A percentile compares a stretch with the other conserved stretches of the same genome.
Conservation (phyloP, 2,329 filamentous ascomycete species). For the Bipolaris zeicola region DNA sequence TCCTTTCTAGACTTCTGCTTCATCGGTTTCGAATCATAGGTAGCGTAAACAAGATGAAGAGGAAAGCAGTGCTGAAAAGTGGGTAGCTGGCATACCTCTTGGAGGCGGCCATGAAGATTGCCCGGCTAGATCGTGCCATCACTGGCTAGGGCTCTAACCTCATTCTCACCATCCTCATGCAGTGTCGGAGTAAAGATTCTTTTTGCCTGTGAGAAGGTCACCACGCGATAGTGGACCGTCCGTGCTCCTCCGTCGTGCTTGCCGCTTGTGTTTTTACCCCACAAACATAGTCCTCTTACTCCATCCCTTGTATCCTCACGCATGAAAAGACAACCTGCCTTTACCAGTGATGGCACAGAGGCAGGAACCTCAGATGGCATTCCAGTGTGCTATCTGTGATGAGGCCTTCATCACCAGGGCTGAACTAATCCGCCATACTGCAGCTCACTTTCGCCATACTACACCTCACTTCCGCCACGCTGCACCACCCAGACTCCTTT, state of each 20-base stretch:
- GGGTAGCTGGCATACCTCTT: no score
- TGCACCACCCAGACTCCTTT: constrained; percentile 2
- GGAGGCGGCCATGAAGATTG: no score
- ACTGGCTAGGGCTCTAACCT: no score
- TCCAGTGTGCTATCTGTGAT: constrained; percentile 27
- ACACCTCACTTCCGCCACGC: constrained; percentile 14
- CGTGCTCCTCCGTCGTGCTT: constrained; percentile 5
- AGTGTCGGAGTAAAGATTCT: neutral
- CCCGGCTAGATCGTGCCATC: no score
- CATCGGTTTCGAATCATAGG: no score
- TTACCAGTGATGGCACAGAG: constrained; percentile 1
- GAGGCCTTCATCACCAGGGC: constrained; percentile 20
- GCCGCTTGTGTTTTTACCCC: constrained; percentile 1
- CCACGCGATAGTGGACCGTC: neutral
- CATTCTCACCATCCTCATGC: neutral
- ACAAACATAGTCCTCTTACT: constrained; percentile 1
- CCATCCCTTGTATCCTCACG: neutral
- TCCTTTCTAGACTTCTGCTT: no score
- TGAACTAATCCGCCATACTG: constrained; percentile 21
- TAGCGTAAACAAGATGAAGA: no score
- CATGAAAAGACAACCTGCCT: neutral
- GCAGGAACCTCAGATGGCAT: neutral
- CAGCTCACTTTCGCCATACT: constrained; percentile 21
- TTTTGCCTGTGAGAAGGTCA: neutral
- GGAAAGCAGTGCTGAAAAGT: no score